phyloP scores from a whole-genome alignment of 225 moss, liverwort and hornwort species.

The Ulota crispa region DNA sequence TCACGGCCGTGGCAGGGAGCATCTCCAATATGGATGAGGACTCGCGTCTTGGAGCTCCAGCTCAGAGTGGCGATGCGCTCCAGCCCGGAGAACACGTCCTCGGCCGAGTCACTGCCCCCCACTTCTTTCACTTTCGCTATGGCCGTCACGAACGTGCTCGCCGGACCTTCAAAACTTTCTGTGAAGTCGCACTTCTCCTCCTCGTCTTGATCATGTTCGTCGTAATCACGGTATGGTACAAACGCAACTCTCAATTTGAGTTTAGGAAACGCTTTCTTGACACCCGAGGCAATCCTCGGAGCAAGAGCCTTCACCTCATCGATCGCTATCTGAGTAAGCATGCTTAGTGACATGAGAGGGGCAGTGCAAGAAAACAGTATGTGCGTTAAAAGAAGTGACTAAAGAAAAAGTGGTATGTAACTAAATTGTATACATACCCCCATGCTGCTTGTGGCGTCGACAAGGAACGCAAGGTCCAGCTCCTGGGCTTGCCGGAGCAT shows the following conservation, averaged over 20 bases:
- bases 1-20: neutral
- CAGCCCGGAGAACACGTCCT: slow-evolving; percentile 4
- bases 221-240: slow-evolving; percentile 62
- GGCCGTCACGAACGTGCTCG: neutral
- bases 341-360: neutral
- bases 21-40: neutral
- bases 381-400: rapidly evolving
- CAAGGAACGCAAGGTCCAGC: neutral
- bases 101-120: neutral
- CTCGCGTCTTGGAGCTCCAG: neutral
- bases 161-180: slow-evolving; percentile 15
- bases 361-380: rapidly evolving
- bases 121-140: neutral
- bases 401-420: too few relatives aligned
- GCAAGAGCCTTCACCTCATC: slow-evolving; percentile 48
- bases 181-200: slow-evolving; percentile 61
- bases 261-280: slow-evolving; percentile 52
- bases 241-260: slow-evolving; percentile 46
- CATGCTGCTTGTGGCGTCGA: neutral
- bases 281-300: slow-evolving; percentile 43
- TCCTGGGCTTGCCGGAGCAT: neutral
- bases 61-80: neutral
- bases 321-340: neutral
- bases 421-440: rapidly evolving
- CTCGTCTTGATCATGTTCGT: slow-evolving; percentile 29